phyloP scores from a whole-genome alignment of 768 basidiomycete genomes.

The Rhodotorula babjevae region DNA sequence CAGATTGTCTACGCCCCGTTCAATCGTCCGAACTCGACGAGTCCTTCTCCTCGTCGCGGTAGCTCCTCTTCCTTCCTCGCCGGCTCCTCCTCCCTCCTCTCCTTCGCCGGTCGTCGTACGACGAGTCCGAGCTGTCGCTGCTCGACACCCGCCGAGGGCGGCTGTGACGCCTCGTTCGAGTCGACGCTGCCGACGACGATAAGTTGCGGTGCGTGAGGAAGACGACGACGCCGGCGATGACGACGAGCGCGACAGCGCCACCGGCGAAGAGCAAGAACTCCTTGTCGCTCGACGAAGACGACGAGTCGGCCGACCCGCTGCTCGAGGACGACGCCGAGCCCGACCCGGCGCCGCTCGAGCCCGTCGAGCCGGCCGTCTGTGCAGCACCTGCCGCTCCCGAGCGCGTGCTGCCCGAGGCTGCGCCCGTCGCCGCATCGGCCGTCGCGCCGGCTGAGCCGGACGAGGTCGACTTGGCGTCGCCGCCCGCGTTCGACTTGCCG shows the following conservation, averaged over 20 bases:
- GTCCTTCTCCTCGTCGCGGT: background rate
- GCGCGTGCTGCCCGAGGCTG: rapidly evolving
- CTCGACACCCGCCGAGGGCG: background rate
- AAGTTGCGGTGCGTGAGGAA: background rate
- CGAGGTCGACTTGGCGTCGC: background rate
- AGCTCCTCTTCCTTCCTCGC: background rate
- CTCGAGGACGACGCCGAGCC: background rate
- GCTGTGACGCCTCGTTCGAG: too few relatives aligned
- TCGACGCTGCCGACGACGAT: background rate
- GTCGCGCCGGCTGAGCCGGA: background rate
- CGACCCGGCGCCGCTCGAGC: background rate
- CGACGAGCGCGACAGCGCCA: background rate
- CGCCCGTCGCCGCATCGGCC: background rate
- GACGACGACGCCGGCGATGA: slow-evolving; percentile 1
- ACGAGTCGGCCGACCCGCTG: too few relatives aligned
- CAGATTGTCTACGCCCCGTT: background rate
- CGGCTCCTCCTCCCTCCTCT: background rate
- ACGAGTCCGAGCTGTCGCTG: background rate
- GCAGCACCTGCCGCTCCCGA: background rate
- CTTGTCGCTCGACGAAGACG: background rate
- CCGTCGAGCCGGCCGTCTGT: background rate
- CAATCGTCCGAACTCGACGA: background rate
- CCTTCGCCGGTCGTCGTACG: too few relatives aligned
- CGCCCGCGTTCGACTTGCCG: background rate
- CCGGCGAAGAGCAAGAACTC: slow-evolving; percentile 2